Conservation (phyloP, 306 rosid species). For the Dalbergia cultrata region DNA sequence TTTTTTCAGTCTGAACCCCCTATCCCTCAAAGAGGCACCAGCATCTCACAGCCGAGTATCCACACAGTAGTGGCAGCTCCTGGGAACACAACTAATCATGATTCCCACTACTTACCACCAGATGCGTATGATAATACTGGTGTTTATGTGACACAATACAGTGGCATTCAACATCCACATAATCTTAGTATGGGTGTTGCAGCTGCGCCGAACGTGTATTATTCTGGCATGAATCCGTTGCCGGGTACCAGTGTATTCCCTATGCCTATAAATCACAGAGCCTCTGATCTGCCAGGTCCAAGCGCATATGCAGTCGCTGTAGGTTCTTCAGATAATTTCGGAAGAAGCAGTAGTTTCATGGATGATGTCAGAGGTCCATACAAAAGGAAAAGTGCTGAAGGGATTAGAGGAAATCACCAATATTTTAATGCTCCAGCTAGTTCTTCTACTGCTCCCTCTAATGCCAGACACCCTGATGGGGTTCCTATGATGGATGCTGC, state of each 20-base stretch:
- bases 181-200: slow-evolving; percentile 70
- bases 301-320: slow-evolving; percentile 64
- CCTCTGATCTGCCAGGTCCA: slow-evolving; percentile 67
- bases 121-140: slow-evolving; percentile 74
- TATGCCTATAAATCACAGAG: slow-evolving; percentile 65
- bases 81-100: slow-evolving; percentile 65
- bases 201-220: slow-evolving; percentile 64
- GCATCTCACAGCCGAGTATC: slow-evolving; percentile 64
- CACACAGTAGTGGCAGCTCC: slow-evolving; percentile 66
- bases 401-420: slow-evolving; percentile 69
- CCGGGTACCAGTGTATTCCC: slow-evolving; percentile 72
- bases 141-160: slow-evolving; percentile 71
- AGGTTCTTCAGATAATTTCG: slow-evolving; percentile 67
- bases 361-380: slow-evolving; percentile 83
- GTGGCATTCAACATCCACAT: slow-evolving; percentile 68
- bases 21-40: slow-evolving; percentile 57
- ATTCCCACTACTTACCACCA: slow-evolving; percentile 64
- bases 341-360: slow-evolving; percentile 63
- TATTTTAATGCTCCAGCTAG: slow-evolving; percentile 66
- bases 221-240: slow-evolving; percentile 72
- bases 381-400: slow-evolving; percentile 84
- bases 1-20: slow-evolving; percentile 72
- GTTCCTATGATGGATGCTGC: slow-evolving; percentile 68
- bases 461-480: slow-evolving; percentile 71
- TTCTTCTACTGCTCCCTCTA: slow-evolving; percentile 69